Base-by-base conservation (phyloP, 2,329 filamentous ascomycete genomes). In the Fusarium hostae region DNA sequence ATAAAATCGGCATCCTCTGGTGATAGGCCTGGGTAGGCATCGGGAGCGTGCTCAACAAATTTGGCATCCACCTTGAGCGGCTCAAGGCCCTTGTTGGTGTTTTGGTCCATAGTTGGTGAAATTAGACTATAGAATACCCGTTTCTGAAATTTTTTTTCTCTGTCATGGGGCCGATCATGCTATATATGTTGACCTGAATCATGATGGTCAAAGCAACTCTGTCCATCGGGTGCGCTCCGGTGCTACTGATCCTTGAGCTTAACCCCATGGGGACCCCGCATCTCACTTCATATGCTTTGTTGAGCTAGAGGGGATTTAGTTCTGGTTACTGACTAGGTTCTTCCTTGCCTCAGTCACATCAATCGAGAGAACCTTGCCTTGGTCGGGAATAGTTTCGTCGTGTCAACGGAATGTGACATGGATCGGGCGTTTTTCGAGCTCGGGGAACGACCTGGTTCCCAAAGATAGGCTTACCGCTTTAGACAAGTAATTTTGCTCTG, bases 21-120 rank as follows among this genome's bases (percentile, higher is more conserved):
- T 2, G 44, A 44, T 5, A 79, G 63, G 13, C 78, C 73, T 9
- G 75, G 66, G 26, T 79, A 79, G 18, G 66, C 74, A 16, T 59
- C 41, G 1, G 59, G 26, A 18, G 63, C 63, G 20, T 64, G 18
- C 13, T 64, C 63, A 2, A 52, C 52, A 4, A 59, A 66, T 13
- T 64, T 58, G 39, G 56, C 59, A 9, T 64, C 51, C 7, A 51
- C 34, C 26, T 66, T 66, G 26, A 45, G 28, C 10, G 32, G 18
- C 24, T 54, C 47, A 8, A 37, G 10, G 4, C 22, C 30, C 28
- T 47, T 54, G 28, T 10, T 43, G 5, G 15, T 60, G 13, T 20
- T 43, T 6, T 35, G 48, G 5, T 56, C 37, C 57, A 60, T 60
- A 11, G 18, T 18, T 28, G 6, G 13, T 18, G 15, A n/a, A n/a